A percentile compares a stretch with the other conserved stretches of the same genome.
Conservation (phyloP, 1,139 yeast species). For the Saccharomyces hybrid region DNA sequence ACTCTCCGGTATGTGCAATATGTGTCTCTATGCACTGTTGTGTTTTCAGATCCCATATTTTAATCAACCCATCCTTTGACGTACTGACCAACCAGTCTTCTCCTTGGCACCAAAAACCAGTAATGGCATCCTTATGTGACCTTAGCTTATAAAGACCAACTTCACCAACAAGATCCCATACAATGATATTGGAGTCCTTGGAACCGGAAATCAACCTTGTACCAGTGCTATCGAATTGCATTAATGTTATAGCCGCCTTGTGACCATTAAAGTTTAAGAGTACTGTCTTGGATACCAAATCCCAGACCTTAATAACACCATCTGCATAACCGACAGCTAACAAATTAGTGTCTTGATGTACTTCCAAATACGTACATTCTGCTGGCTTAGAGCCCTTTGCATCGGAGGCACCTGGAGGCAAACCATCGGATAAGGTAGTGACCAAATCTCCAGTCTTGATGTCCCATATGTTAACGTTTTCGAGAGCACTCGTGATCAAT, state of each 20-base stretch:
- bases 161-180: constrained; percentile 95
- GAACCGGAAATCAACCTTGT: constrained; percentile 84
- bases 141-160: constrained; percentile 77
- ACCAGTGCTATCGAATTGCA: constrained; percentile 71
- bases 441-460: constrained; percentile 77
- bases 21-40: constrained; percentile 93
- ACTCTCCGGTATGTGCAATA: constrained; percentile 86
- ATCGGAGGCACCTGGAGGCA: constrained; percentile 65
- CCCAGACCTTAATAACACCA: constrained; percentile 92
- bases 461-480: constrained; percentile 84
- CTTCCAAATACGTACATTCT: constrained; percentile 53
- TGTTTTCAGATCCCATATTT: constrained; percentile 84
- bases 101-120: constrained; percentile 54
- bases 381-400: constrained; percentile 54
- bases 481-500: constrained; percentile 75
- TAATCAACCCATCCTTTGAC: constrained; percentile 83
- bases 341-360: constrained; percentile 55
- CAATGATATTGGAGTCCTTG: constrained; percentile 68
- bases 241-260: constrained; percentile 59
- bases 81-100: constrained; percentile 70
- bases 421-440: constrained; percentile 53
- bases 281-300: constrained; percentile 67
- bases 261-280: constrained; percentile 83
- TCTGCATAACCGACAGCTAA: constrained; percentile 85
- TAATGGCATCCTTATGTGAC: constrained; percentile 85